Base-by-base conservation (phyloP, 2,329 filamentous ascomycete genomes). In the Neoscytalidium dimidiatum region DNA sequence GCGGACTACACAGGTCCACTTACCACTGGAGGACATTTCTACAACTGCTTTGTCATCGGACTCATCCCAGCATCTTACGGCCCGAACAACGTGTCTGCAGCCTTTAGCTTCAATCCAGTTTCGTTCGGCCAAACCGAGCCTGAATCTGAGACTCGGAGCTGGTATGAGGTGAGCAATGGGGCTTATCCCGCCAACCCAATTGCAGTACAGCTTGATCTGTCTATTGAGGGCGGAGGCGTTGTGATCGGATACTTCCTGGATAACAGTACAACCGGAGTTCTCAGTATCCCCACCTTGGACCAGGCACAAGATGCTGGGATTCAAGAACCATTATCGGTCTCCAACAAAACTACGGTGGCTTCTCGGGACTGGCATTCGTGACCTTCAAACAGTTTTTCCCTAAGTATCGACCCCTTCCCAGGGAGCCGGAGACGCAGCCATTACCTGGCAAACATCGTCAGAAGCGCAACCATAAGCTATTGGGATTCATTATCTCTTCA, bases 301-400 rank as follows among this genome's bases (percentile, higher is more conserved):
- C 68, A 23, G 80, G 80, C 31, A 79, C 81, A 38, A 67, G 71
- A 0, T 75, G 77, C 9, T 78, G 81, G 2, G 86, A 86, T 71
- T 82, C 78, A 43, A 87, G 83, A 68, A 75, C 90, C 0, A 77
- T 90, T 17, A 84, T 90, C 65, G 88, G 90, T 68, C 70, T 90
- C 19, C 23, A 62, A 8, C 19, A 67, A 26, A 60, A 67, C 61
- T 75, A 78, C 65, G 66, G 66, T 31, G 67, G 70, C 26, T 67
- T 78, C 8, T 69, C 67, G 1, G 68, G 46, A 56, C 72, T 44
- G 64, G 75, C 71, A 6, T 66, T 31, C 64, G 69, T 52, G 53
- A 67, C 23, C 48, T 74, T 72, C 58, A 44, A 68, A 4, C 68
- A 74, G 57, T 68, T 66, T 33, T 71, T 69, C 29, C 72, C 44